Conservation (phyloP, 2,329 filamentous ascomycete species). For the Ophiostoma tasmaniense region DNA sequence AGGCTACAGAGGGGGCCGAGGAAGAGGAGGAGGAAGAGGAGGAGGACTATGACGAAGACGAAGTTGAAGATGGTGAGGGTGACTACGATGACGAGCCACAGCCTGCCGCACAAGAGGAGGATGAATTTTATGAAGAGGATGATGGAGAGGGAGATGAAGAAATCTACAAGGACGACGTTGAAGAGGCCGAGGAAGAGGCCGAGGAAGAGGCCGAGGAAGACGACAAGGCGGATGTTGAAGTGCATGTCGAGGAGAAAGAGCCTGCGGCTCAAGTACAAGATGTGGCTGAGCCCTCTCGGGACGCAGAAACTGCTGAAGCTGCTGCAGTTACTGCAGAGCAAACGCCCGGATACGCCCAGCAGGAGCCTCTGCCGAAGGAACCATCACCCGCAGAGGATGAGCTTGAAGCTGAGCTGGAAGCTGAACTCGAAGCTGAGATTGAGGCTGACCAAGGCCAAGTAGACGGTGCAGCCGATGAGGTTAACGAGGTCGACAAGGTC, state of each 20-base stretch:
- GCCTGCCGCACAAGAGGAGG: not conserved
- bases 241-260: not conserved
- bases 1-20: not conserved
- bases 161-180: slow-evolving; percentile 7
- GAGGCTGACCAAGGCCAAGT: not conserved
- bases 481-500: not conserved
- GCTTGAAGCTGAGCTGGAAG: not conserved
- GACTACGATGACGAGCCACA: slow-evolving; percentile 8
- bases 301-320: slow-evolving; percentile 5
- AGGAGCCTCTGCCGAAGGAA: not conserved
- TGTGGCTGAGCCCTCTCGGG: not conserved
- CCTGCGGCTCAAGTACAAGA: slow-evolving; percentile 5
- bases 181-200: not conserved
- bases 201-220: not conserved
- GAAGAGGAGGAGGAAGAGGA: slow-evolving; percentile 5
- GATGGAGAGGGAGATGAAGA: slow-evolving; percentile 7
- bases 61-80: slow-evolving; percentile 13
- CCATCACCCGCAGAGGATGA: not conserved
- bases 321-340: too few species aligned
- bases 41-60: slow-evolving; percentile 8
- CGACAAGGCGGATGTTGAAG: not conserved
- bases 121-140: slow-evolving; percentile 7
- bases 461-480: not conserved
- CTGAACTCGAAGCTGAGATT: not conserved
- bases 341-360: not conserved